Evolutionary conservation across 1,284 basidiomycete genomes (phyloP).

Genomic region (Sanguinoderma infundibulare): DNA sequence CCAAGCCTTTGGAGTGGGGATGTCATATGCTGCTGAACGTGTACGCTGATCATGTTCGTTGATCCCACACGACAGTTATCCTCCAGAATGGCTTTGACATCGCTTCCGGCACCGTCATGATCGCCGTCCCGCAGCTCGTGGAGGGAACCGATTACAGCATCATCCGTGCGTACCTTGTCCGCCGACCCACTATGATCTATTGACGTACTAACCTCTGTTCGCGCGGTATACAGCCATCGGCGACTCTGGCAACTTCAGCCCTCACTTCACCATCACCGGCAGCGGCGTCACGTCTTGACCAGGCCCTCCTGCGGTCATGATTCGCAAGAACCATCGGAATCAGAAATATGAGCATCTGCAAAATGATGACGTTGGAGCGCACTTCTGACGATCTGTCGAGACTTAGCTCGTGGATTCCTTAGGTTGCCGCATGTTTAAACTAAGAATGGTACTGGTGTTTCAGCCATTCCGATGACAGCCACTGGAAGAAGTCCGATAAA

Average conservation of each 20-base stretch:
- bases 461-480: too few species aligned
- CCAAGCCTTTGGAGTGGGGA: too few species aligned
- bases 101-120: slow-evolving; percentile 13
- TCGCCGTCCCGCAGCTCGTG: slow-evolving; percentile 19
- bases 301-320: too few species aligned
- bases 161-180: slow-evolving; percentile 8
- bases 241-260: slow-evolving; percentile 29
- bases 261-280: slow-evolving; percentile 22
- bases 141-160: slow-evolving; percentile 19
- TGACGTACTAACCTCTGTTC: not conserved
- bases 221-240: slow-evolving; percentile 30
- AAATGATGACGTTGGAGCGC: too few species aligned
- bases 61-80: slow-evolving; percentile 6
- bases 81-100: slow-evolving; percentile 21
- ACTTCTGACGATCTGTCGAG: too few species aligned
- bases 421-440: too few species aligned
- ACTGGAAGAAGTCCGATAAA: too few species aligned
- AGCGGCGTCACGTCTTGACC: not conserved
- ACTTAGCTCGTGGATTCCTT: too few species aligned
- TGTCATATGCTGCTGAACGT: not conserved
- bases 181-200: too few species aligned
- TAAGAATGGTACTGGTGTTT: too few species aligned
- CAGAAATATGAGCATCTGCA: too few species aligned
- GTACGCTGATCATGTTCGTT: slow-evolving; percentile 1
- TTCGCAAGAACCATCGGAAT: too few species aligned